phyloP scores from a whole-genome alignment of 345 rosid species.

The Citrus medica region DNA sequence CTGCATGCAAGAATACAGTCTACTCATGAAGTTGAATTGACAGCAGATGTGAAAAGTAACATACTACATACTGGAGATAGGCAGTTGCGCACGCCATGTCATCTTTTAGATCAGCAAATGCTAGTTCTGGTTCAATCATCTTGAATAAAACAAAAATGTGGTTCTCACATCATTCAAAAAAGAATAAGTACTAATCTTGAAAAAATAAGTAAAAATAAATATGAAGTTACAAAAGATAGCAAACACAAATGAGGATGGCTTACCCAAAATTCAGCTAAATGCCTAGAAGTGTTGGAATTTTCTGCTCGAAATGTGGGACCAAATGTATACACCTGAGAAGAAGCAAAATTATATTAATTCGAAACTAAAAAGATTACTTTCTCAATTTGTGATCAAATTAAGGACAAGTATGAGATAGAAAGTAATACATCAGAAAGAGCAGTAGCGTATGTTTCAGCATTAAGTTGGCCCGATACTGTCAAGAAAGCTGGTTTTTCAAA shows the following conservation, averaged over 20 bases:
- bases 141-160: constrained; percentile 21
- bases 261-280: constrained; percentile 98
- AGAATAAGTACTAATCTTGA: background rate
- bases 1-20: constrained; percentile 2
- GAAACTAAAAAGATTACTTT: constrained; percentile 1
- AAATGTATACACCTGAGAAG: constrained; percentile 80
- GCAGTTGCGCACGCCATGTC: constrained; percentile 99
- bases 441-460: constrained; percentile 95
- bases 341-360: background rate
- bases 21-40: constrained; percentile 14
- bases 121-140: constrained; percentile 99
- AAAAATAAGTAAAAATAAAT: background rate
- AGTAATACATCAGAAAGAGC: constrained; percentile 86
- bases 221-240: constrained; percentile 4
- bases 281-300: constrained; percentile 92
- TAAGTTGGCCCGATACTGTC: constrained; percentile 97
- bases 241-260: constrained; percentile 19
- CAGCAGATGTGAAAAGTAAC: constrained; percentile 59
- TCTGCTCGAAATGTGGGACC: constrained; percentile 99
- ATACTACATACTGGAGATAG: constrained; percentile 99
- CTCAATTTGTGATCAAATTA: constrained; percentile 6
- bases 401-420: constrained; percentile 7
- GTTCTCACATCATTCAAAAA: constrained; percentile 4
- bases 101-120: constrained; percentile 93
- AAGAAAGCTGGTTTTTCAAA: constrained; percentile 96